Conservation (phyloP, 768 basidiomycete genomes). For the Mycena filopes region DNA sequence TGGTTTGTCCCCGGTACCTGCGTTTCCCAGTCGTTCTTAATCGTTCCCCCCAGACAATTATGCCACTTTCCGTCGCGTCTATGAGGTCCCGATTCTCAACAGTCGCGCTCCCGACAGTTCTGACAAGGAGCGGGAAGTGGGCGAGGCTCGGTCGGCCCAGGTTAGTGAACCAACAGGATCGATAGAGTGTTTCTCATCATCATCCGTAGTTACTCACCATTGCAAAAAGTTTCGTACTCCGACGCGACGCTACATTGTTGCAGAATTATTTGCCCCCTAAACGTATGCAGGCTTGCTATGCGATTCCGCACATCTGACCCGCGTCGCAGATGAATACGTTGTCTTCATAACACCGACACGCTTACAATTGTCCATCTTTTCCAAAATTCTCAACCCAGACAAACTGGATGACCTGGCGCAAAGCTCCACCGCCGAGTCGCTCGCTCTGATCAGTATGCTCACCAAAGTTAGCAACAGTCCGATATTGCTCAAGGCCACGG, state of each 20-base stretch:
- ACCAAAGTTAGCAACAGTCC: constrained; percentile 96
- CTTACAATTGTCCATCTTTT: constrained; percentile 86
- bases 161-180: constrained; percentile 47
- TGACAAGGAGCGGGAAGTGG: constrained; percentile 77
- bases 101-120: constrained; percentile 84
- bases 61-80: constrained; percentile 78
- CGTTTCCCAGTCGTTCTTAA: constrained; percentile 14
- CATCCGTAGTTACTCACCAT: constrained; percentile 68
- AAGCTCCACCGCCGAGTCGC: constrained; percentile 78
- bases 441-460: constrained; percentile 81
- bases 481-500: constrained; percentile 82
- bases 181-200: constrained; percentile 8
- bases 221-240: constrained; percentile 90
- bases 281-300: constrained; percentile 57
- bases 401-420: constrained; percentile 75
- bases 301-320: constrained; percentile 1
- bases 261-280: constrained; percentile 92
- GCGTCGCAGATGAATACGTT: constrained; percentile 88
- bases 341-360: constrained; percentile 91
- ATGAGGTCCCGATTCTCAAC: constrained; percentile 88
- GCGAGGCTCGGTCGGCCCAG: constrained; percentile 81
- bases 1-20: constrained; percentile 53
- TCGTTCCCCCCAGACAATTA: constrained; percentile 69
- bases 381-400: constrained; percentile 76
- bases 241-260: constrained; percentile 86